Base-by-base conservation (phyloP, 352 stramenopile species). In the Phytopythium oedochilum region DNA sequence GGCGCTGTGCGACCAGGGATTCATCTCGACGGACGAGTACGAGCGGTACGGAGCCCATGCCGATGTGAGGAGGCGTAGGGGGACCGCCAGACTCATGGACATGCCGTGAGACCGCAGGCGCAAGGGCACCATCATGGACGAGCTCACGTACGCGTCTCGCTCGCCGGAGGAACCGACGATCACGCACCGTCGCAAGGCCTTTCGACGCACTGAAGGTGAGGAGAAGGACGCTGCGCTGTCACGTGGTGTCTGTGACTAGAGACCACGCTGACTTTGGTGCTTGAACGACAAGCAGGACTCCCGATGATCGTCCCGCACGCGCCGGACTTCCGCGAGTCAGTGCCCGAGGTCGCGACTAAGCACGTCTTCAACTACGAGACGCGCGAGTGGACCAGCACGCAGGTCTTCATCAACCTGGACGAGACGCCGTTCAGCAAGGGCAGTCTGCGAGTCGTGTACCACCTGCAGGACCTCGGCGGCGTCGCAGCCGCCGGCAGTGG, bases 391-490 rank as follows among this genome's bases (percentile, higher is more conserved):
- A 84, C 63, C 57, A 89, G 68, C 32, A 73, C 55, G 1, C 68
- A 89, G 25, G 82, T 95, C 38, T 83, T 70, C 36, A 73, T 94
- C 12, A 71, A 79, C 40, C 63, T 92, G 31, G 86, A 96, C 53
- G 83, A 92, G 57, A 88, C 77, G 1, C 83, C 82, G 11, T 92
- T 92, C 63, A 88, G 73, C 51, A 92, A 92, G 53, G 85, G 82
- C 40, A 90, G 80, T 59, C 63, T 92, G 7, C 81, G 85, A 15
- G 73, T 92, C 32, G 82, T 93, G 39, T 91, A 92, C 55, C 85
- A 94, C 46, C 68, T 92, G 39, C 81, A 89, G 47, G 79, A 88
- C 46, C 26, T 88, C 45, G 80, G 71, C 48, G 66, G 65, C 0
- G 49, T 68, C 22, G 53, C 62, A 53, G 49, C 38, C 2, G 38